Evolutionary conservation across 192 early-diverging fungal genomes (phyloP), one percentile per base, ranked within the genome.

Genomic region (Dimargaris cristalligena): DNA sequence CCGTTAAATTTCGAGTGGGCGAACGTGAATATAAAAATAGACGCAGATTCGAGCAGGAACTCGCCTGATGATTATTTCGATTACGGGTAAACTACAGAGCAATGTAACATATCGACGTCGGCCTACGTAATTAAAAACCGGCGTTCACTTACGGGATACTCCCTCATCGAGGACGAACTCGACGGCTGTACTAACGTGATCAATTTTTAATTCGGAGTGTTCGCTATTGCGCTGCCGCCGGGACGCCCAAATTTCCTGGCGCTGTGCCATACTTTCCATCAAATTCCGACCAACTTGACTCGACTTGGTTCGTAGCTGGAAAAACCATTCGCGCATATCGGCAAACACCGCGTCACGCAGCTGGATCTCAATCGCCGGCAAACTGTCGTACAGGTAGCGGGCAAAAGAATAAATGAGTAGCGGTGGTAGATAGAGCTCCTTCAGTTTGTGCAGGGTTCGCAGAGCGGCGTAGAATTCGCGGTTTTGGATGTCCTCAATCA

Each of bases 291-390:
- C 96, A 50, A 96, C 82, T 16, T 80, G 71, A 47, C 85, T 67
- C 1, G 92, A 88, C 34, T 80, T 87, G 61, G 87, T 78, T 30
- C 88, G 82, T n/a, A 94, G 79, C 14, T 75, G 85, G 58, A 80
- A 85, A 44, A 95, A 75, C 94, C 95, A 99, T 62, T 88, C 85
- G 55, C 88, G 90, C 71, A 95, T 74, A 64, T 97, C 94, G 26
- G 76, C 71, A 31, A 86, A 73, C 4, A 97, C 92, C 0, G 84
- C 84, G 44, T 83, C 80, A 54, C 89, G 85, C 48, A 99, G 85
- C 50, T 80, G 82, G 18, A 87, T 79, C 65, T 93, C 87, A 73
- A 92, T 81, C n/a, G 79, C 76, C n/a, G 91, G 90, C 54, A 99
- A 76, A 62, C 84, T 89, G 46, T 80, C 76, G 67, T 84, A 91